Base-by-base conservation (phyloP, 345 rosid species). In the Aegle marmelos region DNA sequence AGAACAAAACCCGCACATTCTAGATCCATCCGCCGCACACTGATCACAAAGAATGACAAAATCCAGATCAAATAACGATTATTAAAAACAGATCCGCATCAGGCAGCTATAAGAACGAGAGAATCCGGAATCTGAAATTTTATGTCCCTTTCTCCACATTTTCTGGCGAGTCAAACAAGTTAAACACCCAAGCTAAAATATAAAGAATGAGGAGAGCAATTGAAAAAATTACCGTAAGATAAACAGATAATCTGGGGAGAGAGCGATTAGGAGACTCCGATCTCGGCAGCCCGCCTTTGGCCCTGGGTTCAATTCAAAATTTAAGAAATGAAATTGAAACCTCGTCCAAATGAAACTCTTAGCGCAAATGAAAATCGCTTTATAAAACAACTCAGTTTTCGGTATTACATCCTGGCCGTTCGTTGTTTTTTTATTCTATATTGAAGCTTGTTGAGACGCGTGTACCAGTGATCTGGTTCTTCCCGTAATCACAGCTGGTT, bases 281-380 rank as follows among this genome's bases (percentile, higher is more conserved):
- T 72, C 58, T 39, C 77, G 56, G 80, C 69, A 60, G 77, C 78
- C 67, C 81, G 81, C 81, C 73, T 24, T 66, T 57, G 61, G 58
- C 50, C 50, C 50, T 3, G 50, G 50, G 50, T 45, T 45, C 50
- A 45, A 39, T 72, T 79, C 77, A 72, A 79, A 79, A 54, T 34
- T 19, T 34, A 63, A 3, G 31, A 31, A 50, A 33, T 54, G 71
- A 63, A 79, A 53, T 34, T 73, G 65, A 56, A 56, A 50, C 61
- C 33, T 27, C 33, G 75, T 70, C 71, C 77, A 73, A 79, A 65
- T 66, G 63, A 76, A 50, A 76, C 72, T 64, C 31, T 4, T 4
- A 48, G 5, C 19, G 72, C 72, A 65, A 56, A 66, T 37, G 73
- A 67, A 67, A 67, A 25, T 76, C 63, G 66, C 17, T 54, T 76